Base-by-base conservation (phyloP, 2,329 filamentous ascomycete genomes). In the Talaromyces sp. region DNA sequence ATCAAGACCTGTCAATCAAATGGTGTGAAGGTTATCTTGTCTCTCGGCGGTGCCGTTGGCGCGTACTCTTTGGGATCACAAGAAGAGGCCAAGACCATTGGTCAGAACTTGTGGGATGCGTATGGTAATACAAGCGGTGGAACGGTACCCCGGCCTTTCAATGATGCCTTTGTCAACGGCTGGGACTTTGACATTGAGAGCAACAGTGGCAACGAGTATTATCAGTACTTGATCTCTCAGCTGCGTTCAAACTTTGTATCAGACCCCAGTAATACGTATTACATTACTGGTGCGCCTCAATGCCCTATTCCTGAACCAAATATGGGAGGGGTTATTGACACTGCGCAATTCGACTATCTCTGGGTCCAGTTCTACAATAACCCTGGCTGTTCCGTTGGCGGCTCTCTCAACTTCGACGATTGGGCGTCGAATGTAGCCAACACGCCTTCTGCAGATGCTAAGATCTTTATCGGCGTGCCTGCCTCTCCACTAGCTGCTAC, bases 341-440 rank as follows among this genome's bases (percentile, higher is more conserved):
- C 75, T 34, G 75, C 82, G 5, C 67, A 67, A 11, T 84, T 86
- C 68, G 84, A 86, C 70, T 84, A 83, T 68, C 69, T 86, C 68
- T 86, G 82, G 74, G 77, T 84, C 36, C 84, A 86, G 67, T 86
- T 84, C 73, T 86, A 86, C 75, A 86, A 86, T 76, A 85, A 81
- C 1, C 54, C 69, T 2, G 82, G 84, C 29, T 61, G 63, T 13
- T 45, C 63, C 19, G 25, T 54, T 15, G 56, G 56, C 15, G 80
- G 77, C 64, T 38, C 56, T 43, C 53, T 65, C 22, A 82, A 81
- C 64, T 84, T 80, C 67, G 76, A 80, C 40, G 71, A 72, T 3
- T 86, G 84, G 82, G 75, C 77, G 1, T 31, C 70, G 8, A 72
- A 75, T 60, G 76, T 82, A 34, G 68, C 74, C 64, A 61, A 54